These are phyloP conservation scores for Colletotrichum sojae DNA, from an alignment of 2,329 filamentous ascomycete genomes.

Conservation along the genomic window DNA sequence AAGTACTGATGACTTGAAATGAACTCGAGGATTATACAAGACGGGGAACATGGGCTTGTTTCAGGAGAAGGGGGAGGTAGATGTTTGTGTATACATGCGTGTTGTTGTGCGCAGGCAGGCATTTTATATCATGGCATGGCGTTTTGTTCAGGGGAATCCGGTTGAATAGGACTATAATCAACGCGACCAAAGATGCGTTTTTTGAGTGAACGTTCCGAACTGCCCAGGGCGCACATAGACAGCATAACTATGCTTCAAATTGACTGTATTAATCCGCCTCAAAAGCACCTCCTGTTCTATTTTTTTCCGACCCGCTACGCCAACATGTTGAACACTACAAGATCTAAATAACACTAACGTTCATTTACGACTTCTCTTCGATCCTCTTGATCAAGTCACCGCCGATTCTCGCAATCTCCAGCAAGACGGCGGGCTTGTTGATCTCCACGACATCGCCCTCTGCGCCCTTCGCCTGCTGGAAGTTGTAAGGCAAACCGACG, in stretches of 20 bases:
- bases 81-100: constrained; percentile 33
- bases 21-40: constrained; percentile 2
- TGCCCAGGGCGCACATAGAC: background rate
- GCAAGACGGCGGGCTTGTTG: constrained; percentile 77
- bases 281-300: background rate
- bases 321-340: background rate
- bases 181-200: constrained; percentile 33
- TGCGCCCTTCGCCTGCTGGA: constrained; percentile 45
- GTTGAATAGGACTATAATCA: constrained; percentile 38
- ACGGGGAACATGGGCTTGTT: constrained; percentile 19
- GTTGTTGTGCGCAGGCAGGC: constrained; percentile 48
- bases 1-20: constrained; percentile 33
- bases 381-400: constrained; percentile 78
- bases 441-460: constrained; percentile 69
- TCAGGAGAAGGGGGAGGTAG: constrained; percentile 6
- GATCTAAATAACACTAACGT: constrained; percentile 12
- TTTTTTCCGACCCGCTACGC: constrained; percentile 1
- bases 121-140: constrained; percentile 58
- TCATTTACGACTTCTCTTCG: constrained; percentile 57
- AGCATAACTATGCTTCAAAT: background rate
- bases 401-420: constrained; percentile 80
- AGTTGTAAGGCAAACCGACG: constrained; percentile 78
- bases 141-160: constrained; percentile 41
- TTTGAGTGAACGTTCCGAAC: constrained; percentile 8
- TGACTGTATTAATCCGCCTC: background rate